These are phyloP conservation scores for Calonectria hongkongensis DNA, from an alignment of 2,329 filamentous ascomycete genomes.

Conservation along the genomic window DNA sequence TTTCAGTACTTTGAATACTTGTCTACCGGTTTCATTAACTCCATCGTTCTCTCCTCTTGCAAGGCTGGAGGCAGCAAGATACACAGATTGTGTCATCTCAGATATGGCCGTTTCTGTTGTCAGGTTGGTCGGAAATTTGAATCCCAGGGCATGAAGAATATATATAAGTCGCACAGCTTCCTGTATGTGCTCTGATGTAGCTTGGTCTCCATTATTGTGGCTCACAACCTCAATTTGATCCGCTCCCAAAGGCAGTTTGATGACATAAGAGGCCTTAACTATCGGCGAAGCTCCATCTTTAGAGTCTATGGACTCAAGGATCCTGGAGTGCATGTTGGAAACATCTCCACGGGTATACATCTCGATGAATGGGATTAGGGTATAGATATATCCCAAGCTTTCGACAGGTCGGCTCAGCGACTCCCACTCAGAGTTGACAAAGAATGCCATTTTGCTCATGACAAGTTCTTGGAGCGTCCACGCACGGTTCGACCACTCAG, in stretches of 20 bases:
- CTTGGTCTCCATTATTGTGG: background rate
- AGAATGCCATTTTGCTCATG: constrained; percentile 12
- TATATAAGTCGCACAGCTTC: background rate
- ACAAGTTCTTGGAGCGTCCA: constrained; percentile 9
- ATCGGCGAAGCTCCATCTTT: background rate
- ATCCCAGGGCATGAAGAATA: background rate
- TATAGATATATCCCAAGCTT: background rate
- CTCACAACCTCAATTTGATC: background rate
- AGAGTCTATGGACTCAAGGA: background rate
- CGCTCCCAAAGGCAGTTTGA: background rate
- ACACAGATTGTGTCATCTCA: background rate
- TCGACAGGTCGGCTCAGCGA: background rate
- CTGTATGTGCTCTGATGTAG: background rate
- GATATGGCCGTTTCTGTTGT: background rate
- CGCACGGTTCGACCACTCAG: constrained; percentile 3
- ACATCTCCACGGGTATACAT: background rate
- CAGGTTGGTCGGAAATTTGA: constrained; percentile 4
- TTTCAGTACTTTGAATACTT: background rate
- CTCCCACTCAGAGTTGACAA: background rate
- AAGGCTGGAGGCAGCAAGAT: background rate
- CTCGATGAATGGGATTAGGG: background rate
- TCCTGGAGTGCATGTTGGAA: background rate
- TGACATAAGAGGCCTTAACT: background rate
- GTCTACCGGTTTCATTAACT: background rate
- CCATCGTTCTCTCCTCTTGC: background rate